Base-by-base conservation (phyloP, 2,329 filamentous ascomycete species). In the Nectriaceae sp. region DNA sequence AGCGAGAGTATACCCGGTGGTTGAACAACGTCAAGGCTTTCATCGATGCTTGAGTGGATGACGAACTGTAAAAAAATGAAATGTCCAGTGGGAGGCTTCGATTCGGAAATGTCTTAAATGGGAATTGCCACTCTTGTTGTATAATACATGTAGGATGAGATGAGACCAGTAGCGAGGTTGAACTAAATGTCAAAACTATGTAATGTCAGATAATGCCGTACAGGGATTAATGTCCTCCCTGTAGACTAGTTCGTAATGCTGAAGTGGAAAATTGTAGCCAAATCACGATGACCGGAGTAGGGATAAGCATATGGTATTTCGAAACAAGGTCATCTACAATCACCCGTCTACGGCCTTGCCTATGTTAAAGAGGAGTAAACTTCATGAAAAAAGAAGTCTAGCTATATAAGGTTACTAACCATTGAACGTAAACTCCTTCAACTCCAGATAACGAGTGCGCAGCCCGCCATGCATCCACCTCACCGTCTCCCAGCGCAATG, bases 1-100 rank as follows among this genome's bases (percentile, higher is more conserved):
- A 97, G 83, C 88, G 85, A 75, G 94, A 99, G 80, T 99, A 99
- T 73, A 76, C 95, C 53, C 76, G 81, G 58, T 99, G 95, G 94
- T 77, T 99, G 70, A 82, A 85, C 71, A 89, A 88, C 67, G 82
- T 97, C 72, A 94, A 93, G 84, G 76, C 74, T 55, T 97, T 97
- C 67, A 78, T 97, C 59, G 87, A 89, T 68, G 85, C 84, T 52
- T 90, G 76, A 70, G 47, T 40, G 40, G 10, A 5, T 22, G 11
- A 36, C 26, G 36, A 10, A 21, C 21, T 52, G 46, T 45, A 49
- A 40, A 39, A 49, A n/a, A n/a, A 46, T 29, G 35, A 48, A 42
- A 44, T 44, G 37, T n/a, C n/a, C n/a, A n/a, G n/a, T 45, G 46
- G 42, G 40, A 53, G 44, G 56, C 46, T 46, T 52, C 22, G 40